Base-by-base conservation (phyloP, 2,329 filamentous ascomycete species). In the Fusarium chaquense region DNA sequence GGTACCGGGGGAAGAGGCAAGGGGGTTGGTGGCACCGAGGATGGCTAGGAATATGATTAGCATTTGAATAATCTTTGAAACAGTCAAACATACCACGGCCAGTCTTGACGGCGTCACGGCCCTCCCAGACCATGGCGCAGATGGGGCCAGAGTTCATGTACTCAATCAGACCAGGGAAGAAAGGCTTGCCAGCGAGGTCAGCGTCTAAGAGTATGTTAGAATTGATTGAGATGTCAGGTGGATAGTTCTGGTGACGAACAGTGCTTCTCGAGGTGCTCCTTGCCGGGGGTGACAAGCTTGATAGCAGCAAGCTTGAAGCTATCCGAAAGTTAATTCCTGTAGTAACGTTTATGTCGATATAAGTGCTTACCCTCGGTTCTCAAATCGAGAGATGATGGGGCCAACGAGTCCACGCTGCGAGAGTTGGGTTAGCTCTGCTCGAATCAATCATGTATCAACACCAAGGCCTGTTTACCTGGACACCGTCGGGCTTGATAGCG, bases 111-210 rank as follows among this genome's bases (percentile, higher is more conserved):
- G 91, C 96, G 81, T 99, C 94, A 89, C 92, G 93, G 81, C 96
- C 96, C 86, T 99, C 94, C 96, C 96, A 99, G 85, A 99, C 92
- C 95, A 98, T 99, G 87, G 96, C 96, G 88, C 89, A 91, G 87
- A 99, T 95, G 83, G 96, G 96, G 82, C 96, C 96, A 83, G 91
- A 94, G 83, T 90, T 86, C 96, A 98, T 99, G 90, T 98, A 98
- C 84, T 92, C 85, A 81, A 98, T 91, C 79, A 98, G 92, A 81
- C 93, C 93, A 76, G 89, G 85, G 92, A 98, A 99, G 92, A 99
- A 99, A 79, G 94, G 90, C 93, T 98, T 98, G 81, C 87, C 89
- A 81, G 88, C 89, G 78, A 99, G 91, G 83, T 99, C 96, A 78
- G 88, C 88, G 84, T 99, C 89, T 91, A 55, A 9, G 22, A 54